Evolutionary conservation across 1,139 yeast genomes (phyloP), one percentile per base, ranked within the genome.

Genomic region (Sugiyamaella pinicola): DNA sequence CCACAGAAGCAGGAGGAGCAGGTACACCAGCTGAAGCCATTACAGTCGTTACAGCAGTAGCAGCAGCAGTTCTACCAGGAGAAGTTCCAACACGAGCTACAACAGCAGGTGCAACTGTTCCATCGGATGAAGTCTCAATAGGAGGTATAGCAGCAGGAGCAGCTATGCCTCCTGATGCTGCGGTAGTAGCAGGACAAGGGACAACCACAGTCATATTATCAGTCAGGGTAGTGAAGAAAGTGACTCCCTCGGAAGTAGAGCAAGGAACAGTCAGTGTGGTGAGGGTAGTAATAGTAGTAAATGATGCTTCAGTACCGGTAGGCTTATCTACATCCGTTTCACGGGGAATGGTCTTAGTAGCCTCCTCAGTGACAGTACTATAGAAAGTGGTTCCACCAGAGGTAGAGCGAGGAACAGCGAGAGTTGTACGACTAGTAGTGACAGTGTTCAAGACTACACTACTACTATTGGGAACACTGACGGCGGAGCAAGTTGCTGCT

Each of bases 291-390:
- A n/a, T n/a, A n/a, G n/a, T n/a, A n/a, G n/a, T n/a, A 19, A 26
- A 22, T 47, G 47, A 46, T 43, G 55, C 18, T 41, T 15, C 34
- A 41, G 43, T 26, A 3, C 12, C 31, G 31, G 31, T 24, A 12
- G 40, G 35, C 5, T n/a, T 40, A 4, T 40, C 34, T 12, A 8
- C 34, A 40, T 34, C 24, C 33, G 24, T 26, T 17, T 24, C 33
- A 22, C 48, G 43, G n/a, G 49, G 52, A 21, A 49, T 37, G 15
- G 52, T 49, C 31, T 28, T 37, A 19, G 51, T 47, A 18, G 41
- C 29, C 26, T 35, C 51, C 29, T 47, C 50, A 34, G 50, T 45
- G 31, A 49, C 40, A 12, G 49, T 45, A 39, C 49, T 45, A 26
- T 35, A 45, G 18, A 13, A 45, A 18, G 49, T 45, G 18, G 34